A percentile compares a stretch with the other conserved stretches of the same genome.
phyloP scores from a whole-genome alignment of 1,139 yeast genomes.

The Blastobotrys persicus region DNA sequence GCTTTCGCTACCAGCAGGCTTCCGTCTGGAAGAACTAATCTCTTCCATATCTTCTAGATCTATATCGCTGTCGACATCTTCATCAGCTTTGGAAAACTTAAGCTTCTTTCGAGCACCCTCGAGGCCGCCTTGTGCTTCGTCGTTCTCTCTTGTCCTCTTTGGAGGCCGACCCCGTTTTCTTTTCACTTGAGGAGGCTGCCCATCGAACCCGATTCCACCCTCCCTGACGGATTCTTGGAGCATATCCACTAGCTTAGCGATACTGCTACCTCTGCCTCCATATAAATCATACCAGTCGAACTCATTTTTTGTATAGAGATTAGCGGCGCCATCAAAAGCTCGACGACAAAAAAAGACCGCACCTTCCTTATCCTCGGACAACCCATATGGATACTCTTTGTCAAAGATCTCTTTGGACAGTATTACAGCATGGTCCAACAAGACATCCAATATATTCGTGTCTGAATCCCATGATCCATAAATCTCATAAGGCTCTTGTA shows the following conservation, averaged over 20 bases:
- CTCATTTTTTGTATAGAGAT: constrained; percentile 14
- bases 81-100: constrained; percentile 11
- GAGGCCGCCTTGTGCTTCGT: background rate
- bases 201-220: background rate
- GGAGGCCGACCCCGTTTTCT: constrained; percentile 4
- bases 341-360: constrained; percentile 19
- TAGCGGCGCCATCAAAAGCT: constrained; percentile 15
- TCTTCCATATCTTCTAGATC: constrained; percentile 5
- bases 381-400: constrained; percentile 9
- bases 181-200: background rate
- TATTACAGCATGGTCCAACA: constrained; percentile 22
- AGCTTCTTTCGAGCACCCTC: background rate
- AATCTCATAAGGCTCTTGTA: constrained; percentile 18
- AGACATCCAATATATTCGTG: constrained; percentile 22
- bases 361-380: constrained; percentile 2
- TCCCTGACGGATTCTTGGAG: constrained; percentile 11
- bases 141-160: background rate
- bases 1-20: background rate
- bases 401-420: constrained; percentile 13
- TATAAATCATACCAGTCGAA: constrained; percentile 22
- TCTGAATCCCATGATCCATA: constrained; percentile 25
- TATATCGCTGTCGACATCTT: constrained; percentile 20
- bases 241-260: constrained; percentile 9
- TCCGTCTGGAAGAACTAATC: background rate
- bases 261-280: constrained; percentile 19